These are phyloP conservation scores for Catharanthus roseus DNA, from an alignment of 257 asterid species.

Conservation along the genomic window DNA sequence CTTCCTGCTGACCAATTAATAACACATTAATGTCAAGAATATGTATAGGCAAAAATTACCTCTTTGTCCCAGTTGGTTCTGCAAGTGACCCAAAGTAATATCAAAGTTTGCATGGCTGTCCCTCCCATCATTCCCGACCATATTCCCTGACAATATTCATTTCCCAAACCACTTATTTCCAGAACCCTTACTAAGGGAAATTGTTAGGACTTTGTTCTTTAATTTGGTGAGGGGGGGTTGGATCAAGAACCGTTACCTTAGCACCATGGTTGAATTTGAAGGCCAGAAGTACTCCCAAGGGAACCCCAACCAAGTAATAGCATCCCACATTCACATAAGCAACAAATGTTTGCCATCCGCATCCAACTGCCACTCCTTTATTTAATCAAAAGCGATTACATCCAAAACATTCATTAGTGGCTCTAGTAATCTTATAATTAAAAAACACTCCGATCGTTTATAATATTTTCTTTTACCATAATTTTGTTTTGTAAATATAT, in stretches of 20 bases:
- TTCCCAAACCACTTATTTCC: not conserved
- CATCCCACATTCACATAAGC: conserved; percentile 36
- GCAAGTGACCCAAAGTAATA: conserved; percentile 24
- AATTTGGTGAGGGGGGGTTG: not conserved
- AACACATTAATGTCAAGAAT: not conserved
- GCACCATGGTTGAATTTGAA: conserved; percentile 21
- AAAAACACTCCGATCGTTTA: too few species aligned
- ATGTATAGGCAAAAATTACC: too few species aligned
- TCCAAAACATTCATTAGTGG: too few species aligned
- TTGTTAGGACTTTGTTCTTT: too few species aligned
- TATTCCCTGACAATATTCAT: conserved; percentile 33
- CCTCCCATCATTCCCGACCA: conserved; percentile 36
- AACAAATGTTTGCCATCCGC: conserved; percentile 36
- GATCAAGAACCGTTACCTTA: conserved; percentile 10
- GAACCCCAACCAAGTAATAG: conserved; percentile 27
- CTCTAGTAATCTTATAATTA: too few species aligned
- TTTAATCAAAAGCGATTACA: too few species aligned
- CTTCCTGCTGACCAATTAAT: too few species aligned
- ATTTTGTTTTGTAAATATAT: too few species aligned
- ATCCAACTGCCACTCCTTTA: conserved; percentile 35
- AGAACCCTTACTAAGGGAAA: too few species aligned
- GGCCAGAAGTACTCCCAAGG: conserved; percentile 24
- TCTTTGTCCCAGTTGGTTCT: conserved; percentile 32
- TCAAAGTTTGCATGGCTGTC: conserved; percentile 26
- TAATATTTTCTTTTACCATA: too few species aligned